A percentile compares a stretch with the other conserved stretches of the same genome.
Evolutionary conservation across 2,329 filamentous ascomycete genomes (phyloP).

Genomic region (Chalaropsis ovoidea): DNA sequence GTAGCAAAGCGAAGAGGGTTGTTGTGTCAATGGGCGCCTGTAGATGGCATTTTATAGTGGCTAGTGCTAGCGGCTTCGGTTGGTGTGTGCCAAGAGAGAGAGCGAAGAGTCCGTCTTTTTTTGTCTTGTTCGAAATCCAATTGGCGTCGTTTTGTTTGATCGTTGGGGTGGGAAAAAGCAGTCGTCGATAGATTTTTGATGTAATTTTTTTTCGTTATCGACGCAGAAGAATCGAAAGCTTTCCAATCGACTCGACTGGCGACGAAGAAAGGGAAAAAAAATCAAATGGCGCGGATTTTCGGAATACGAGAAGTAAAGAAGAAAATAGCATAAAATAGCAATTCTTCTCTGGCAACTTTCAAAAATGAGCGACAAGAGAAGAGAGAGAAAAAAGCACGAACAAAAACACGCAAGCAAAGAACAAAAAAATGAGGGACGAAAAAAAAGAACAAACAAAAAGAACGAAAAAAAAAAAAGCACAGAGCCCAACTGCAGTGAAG

Average conservation of each 20-base stretch:
- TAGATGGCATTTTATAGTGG: conserved; percentile 1
- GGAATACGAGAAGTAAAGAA: conserved; percentile 4
- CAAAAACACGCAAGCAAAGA: conserved; percentile 8
- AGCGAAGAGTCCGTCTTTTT: no score
- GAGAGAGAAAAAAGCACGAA: conserved; percentile 13
- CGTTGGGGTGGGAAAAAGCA: background rate
- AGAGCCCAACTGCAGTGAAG: conserved; percentile 5
- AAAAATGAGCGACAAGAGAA: conserved; percentile 8
- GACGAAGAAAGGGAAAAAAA: background rate
- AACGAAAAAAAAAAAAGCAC: conserved; percentile 7
- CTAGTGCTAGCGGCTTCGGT: background rate
- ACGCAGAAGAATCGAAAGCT: background rate
- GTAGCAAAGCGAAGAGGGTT: background rate
- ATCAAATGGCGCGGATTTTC: background rate
- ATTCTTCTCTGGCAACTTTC: conserved; percentile 5
- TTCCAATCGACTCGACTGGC: background rate
- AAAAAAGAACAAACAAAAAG: conserved; percentile 3
- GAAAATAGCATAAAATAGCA: background rate
- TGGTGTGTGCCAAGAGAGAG: background rate
- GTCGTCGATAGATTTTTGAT: background rate
- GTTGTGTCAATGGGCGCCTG: background rate
- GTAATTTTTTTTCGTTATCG: background rate
- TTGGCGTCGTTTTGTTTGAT: background rate
- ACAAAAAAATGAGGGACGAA: conserved; percentile 8
- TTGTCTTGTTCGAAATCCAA: no score